Conservation (phyloP, 208 protist species). For the Angomonas desouzai region DNA sequence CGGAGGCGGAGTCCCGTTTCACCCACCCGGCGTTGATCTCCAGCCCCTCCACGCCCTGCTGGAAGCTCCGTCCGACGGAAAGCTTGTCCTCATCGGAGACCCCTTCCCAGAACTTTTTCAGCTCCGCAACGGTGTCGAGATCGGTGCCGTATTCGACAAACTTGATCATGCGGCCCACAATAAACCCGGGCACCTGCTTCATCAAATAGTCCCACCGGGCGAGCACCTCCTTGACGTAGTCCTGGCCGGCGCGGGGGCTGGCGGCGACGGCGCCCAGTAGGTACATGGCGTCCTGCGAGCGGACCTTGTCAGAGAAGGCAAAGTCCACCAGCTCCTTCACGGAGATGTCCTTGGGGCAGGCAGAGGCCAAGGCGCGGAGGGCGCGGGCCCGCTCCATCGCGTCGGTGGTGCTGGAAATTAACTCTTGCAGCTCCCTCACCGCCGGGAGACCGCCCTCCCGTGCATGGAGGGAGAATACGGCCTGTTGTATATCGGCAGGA, state of each 20-base stretch:
- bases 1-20: conserved; percentile 22
- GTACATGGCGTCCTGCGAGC: conserved; percentile 50
- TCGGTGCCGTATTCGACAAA: conserved; percentile 41
- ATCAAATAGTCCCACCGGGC: conserved; percentile 31
- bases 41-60: conserved; percentile 54
- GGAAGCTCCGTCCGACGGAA: conserved; percentile 37
- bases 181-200: conserved; percentile 43
- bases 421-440: conserved; percentile 43
- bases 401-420: conserved; percentile 33
- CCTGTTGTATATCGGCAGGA: conserved; percentile 36
- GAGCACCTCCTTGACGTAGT: conserved; percentile 43
- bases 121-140: conserved; percentile 20
- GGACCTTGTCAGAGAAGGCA: conserved; percentile 60
- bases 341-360: conserved; percentile 20
- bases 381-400: conserved; percentile 51
- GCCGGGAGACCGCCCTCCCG: conserved; percentile 30
- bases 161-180: conserved; percentile 48
- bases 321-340: conserved; percentile 57
- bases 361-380: conserved; percentile 41
- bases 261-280: conserved; percentile 42
- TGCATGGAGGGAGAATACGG: conserved; percentile 42
- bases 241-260: conserved; percentile 16
- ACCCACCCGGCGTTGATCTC: conserved; percentile 39
- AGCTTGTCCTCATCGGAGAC: conserved; percentile 35
- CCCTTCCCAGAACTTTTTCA: conserved; percentile 44